Conservation (phyloP, 2,329 filamentous ascomycete genomes). For the Fusarium udum region DNA sequence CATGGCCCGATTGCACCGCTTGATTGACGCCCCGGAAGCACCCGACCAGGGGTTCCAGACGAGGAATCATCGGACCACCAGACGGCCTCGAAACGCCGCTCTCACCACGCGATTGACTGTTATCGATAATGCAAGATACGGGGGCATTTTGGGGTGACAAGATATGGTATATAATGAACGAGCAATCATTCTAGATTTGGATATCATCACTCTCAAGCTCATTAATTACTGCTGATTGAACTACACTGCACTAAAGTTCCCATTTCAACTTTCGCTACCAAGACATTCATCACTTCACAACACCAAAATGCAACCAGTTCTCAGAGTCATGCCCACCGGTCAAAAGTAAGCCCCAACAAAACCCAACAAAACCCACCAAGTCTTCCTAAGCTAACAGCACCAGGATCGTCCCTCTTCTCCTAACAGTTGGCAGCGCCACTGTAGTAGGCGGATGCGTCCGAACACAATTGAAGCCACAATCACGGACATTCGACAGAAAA, state of each 20-base stretch:
- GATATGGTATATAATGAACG: slow-evolving; percentile 14
- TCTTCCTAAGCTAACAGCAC: slow-evolving; percentile 2
- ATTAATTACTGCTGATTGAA: background rate
- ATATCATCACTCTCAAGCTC: background rate
- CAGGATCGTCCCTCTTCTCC: slow-evolving; percentile 37
- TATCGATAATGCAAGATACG: slow-evolving; percentile 7
- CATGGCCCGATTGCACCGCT: slow-evolving; percentile 20
- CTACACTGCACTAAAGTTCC: background rate
- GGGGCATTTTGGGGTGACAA: background rate
- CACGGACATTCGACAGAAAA: slow-evolving; percentile 35
- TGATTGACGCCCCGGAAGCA: slow-evolving; percentile 17
- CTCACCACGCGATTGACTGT: slow-evolving; percentile 14
- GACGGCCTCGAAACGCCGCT: slow-evolving; percentile 27
- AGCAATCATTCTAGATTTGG: background rate
- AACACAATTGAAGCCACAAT: slow-evolving; percentile 27
- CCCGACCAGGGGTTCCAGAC: slow-evolving; percentile 21
- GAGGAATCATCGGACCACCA: slow-evolving; percentile 24
- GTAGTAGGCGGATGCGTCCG: slow-evolving; percentile 22
- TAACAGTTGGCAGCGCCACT: slow-evolving; percentile 37
- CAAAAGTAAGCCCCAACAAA: slow-evolving; percentile 25
- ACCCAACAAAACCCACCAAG: background rate
- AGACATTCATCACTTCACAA: background rate
- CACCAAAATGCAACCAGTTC: slow-evolving; percentile 31
- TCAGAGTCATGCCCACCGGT: slow-evolving; percentile 22
- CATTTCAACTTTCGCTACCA: background rate